These are phyloP conservation scores for Vaucheria bursata DNA, from an alignment of 352 stramenopile species.

Conservation along the genomic window DNA sequence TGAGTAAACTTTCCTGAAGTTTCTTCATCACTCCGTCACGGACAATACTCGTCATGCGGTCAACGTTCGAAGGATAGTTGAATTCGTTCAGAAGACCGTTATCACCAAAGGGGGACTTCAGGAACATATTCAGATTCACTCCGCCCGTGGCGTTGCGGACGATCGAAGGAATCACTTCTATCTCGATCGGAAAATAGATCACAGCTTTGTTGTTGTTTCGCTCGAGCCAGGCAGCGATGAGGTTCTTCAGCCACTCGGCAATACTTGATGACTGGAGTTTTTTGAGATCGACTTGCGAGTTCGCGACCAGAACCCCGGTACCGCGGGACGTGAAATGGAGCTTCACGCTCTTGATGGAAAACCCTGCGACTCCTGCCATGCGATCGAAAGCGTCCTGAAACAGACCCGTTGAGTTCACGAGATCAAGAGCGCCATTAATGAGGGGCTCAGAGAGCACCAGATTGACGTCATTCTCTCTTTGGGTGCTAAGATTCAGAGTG, in stretches of 20 bases:
- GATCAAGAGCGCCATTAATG: not conserved
- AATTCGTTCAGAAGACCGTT: not conserved
- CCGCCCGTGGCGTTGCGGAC: not conserved
- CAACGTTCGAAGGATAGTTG: not conserved
- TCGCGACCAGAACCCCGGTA: not conserved
- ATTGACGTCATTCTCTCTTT: not conserved
- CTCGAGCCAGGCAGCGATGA: not conserved
- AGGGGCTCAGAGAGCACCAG: not conserved
- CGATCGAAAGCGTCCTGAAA: not conserved
- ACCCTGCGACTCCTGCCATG: not conserved
- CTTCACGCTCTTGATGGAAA: not conserved
- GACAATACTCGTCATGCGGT: not conserved
- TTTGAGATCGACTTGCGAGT: not conserved
- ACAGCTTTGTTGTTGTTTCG: not conserved
- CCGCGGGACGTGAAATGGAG: not conserved
- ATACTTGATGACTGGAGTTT: not conserved
- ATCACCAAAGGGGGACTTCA: not conserved
- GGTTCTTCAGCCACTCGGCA: not conserved
- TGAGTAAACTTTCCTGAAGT: not conserved
- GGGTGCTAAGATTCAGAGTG: not conserved
- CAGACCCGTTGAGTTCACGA: not conserved
- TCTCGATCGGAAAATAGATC: not conserved
- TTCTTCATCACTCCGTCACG: not conserved
- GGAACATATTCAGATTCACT: not conserved
- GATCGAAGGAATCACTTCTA: not conserved